A percentile compares a stretch with the other conserved stretches of the same genome.
Conservation (phyloP, 2,329 filamentous ascomycete species). For the Alternaria sp. region DNA sequence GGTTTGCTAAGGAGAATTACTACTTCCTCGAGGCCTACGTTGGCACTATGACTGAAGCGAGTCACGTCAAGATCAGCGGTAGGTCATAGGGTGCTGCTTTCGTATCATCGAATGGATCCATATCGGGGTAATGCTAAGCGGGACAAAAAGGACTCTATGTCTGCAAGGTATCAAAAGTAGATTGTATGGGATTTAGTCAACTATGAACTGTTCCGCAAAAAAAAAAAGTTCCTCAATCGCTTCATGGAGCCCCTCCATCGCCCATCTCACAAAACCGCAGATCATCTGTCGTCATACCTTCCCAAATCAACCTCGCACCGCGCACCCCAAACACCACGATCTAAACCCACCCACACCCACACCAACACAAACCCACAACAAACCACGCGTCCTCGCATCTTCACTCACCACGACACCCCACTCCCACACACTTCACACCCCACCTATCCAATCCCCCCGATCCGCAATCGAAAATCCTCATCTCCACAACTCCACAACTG, state of each 20-base stretch:
- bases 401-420: constrained; percentile 5
- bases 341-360: background rate
- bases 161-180: background rate
- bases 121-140: no score
- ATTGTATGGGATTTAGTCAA: background rate
- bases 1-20: constrained; percentile 1
- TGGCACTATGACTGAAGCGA: background rate
- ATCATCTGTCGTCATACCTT: constrained; percentile 18
- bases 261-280: background rate
- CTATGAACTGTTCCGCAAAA: background rate
- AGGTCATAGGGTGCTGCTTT: background rate
- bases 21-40: constrained; percentile 5
- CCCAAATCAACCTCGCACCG: background rate
- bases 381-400: constrained; percentile 5
- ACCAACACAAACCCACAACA: background rate
- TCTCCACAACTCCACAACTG: constrained; percentile 4
- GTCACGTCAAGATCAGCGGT: background rate
- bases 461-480: constrained; percentile 5
- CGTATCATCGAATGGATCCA: no score
- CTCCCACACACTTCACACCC: background rate
- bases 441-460: background rate
- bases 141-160: background rate
- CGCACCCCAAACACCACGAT: constrained; percentile 4
- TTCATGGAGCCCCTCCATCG: background rate
- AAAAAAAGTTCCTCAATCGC: background rate